phyloP scores from a whole-genome alignment of 805 yeast genomes.

The Zygotorulaspora danielsina region DNA sequence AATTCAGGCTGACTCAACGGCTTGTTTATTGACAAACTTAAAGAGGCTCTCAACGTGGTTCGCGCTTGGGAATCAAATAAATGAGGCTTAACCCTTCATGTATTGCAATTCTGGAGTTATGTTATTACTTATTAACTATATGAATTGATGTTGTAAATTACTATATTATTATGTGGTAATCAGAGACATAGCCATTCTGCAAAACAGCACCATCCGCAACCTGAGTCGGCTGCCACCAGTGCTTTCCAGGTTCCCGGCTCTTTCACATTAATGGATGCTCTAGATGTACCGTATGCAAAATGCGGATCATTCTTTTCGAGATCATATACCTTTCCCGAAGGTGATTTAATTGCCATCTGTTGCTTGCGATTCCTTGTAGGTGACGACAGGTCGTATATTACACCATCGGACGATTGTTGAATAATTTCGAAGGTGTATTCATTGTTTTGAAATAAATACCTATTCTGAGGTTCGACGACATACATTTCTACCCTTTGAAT shows the following conservation, averaged over 20 bases:
- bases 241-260: slow-evolving; percentile 85
- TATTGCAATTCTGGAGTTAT: not conserved
- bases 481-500: slow-evolving; percentile 71
- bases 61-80: too few relatives aligned
- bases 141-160: slow-evolving; percentile 1
- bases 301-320: slow-evolving; percentile 48
- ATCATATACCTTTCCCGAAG: slow-evolving; percentile 72
- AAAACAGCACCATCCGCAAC: slow-evolving; percentile 78
- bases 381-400: slow-evolving; percentile 31
- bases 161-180: slow-evolving; percentile 1
- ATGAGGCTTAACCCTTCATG: too few relatives aligned
- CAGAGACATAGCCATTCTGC: slow-evolving; percentile 79
- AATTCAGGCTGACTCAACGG: too few relatives aligned
- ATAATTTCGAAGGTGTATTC: slow-evolving; percentile 61
- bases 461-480: slow-evolving; percentile 79
- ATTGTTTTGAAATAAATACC: slow-evolving; percentile 50
- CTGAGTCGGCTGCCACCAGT: slow-evolving; percentile 70
- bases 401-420: slow-evolving; percentile 57
- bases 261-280: slow-evolving; percentile 52
- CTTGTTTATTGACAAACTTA: too few relatives aligned
- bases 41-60: too few relatives aligned
- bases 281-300: slow-evolving; percentile 53
- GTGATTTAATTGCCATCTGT: slow-evolving; percentile 72
- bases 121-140: not conserved
- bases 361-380: slow-evolving; percentile 38